Conservation (phyloP, 352 stramenopile species). For the Paralagenidium karlingii region DNA sequence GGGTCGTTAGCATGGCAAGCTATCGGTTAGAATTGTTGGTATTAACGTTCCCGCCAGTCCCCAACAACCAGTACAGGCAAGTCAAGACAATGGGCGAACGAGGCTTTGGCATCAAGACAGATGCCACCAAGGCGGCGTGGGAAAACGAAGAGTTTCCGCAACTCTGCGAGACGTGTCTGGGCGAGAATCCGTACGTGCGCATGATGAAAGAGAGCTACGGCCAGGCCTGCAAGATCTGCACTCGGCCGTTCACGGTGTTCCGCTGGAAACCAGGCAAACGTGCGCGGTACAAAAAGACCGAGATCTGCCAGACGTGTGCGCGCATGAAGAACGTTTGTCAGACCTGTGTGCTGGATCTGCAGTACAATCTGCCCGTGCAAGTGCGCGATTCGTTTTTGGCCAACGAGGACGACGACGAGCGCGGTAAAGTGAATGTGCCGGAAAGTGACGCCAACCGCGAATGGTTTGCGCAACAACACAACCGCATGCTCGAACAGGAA, state of each 20-base stretch:
- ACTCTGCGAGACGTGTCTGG: constrained; percentile 97
- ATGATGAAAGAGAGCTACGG: constrained; percentile 97
- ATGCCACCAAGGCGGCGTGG: constrained; percentile 76
- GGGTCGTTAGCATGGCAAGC: too few species aligned
- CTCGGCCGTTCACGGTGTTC: constrained; percentile 96
- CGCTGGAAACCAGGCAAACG: constrained; percentile 96
- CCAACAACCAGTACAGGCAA: too few species aligned
- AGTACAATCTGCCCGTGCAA: constrained; percentile 94
- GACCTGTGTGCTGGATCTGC: constrained; percentile 97
- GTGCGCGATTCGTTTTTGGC: constrained; percentile 87
- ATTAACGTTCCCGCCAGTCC: too few species aligned
- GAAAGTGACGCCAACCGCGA: constrained; percentile 91
- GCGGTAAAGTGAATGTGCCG: constrained; percentile 66
- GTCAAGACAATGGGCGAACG: constrained; percentile 83
- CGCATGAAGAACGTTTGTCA: constrained; percentile 99
- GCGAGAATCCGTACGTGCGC: constrained; percentile 98
- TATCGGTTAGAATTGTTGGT: too few species aligned
- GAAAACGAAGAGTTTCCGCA: constrained; percentile 96
- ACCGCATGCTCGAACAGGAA: constrained; percentile 86
- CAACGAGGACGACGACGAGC: constrained; percentile 21
- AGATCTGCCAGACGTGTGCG: constrained; percentile 96
- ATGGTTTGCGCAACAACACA: constrained; percentile 90
- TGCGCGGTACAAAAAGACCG: constrained; percentile 96
- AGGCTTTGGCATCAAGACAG: constrained; percentile 80
- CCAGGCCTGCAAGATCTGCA: constrained; percentile 98